Evolutionary conservation across 2,329 filamentous ascomycete species (phyloP), one percentile per base, ranked within the genome.

Genomic region (Polychaeton citri): DNA sequence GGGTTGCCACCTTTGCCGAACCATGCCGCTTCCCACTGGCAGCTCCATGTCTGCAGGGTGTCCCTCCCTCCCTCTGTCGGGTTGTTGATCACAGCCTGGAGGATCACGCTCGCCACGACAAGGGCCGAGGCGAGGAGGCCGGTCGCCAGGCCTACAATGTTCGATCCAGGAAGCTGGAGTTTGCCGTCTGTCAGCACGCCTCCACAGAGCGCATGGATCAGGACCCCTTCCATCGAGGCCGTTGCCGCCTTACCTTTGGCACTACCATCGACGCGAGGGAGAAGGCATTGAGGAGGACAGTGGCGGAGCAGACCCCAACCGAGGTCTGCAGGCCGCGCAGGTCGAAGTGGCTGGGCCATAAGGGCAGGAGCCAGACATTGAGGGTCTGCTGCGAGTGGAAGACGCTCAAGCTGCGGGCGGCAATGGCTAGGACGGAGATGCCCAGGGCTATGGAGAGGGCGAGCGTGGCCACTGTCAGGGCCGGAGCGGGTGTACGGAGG

Each of bases 321-420:
- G 65, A 40, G 0, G 53, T 54, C 21, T 61, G 58, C 3, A 65
- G 60, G 12, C 64, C 63, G 13, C 57, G 50, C 2, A 56, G 56
- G 30, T 67, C 57, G 43, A 68, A 68, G 46, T 68, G 65, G 7
- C 59, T 54, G 1, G 58, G 59, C 65, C 65, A 68, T 30, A 68
- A 43, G 2, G 63, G 63, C 3, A 66, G 50, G 55, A 64, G 66
- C 62, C 64, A 68, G 17, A 59, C 58, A 43, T 66, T 66, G 18
- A 54, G 54, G 6, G 48, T 45, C 28, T 59, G 58, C 42, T 66
- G 53, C 20, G 52, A 52, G 42, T 61, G 59, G 55, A 61, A 68
- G 42, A 62, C 46, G 43, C 55, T 47, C 24, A 68, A 56, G 2
- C 61, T 56, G 30, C 64, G 58, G 35, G 54, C 60, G 9, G 63